These are phyloP conservation scores for Saccharomyces pastorianus DNA, from an alignment of 1,139 yeast genomes.

Conservation along the genomic window DNA sequence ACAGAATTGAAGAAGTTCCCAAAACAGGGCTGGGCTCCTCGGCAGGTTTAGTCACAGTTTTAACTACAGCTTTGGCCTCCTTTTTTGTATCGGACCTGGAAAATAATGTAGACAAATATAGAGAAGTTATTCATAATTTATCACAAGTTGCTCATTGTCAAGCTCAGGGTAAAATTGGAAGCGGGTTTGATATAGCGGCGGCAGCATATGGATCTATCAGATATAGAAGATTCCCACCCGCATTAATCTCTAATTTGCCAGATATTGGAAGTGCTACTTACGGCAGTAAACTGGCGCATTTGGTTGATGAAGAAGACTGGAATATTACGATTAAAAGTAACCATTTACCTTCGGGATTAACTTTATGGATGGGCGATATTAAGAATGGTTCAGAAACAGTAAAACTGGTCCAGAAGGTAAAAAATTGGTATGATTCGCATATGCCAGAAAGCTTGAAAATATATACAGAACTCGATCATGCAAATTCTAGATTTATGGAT, in stretches of 20 bases:
- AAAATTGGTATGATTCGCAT: conserved; percentile 54
- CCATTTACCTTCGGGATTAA: conserved; percentile 57
- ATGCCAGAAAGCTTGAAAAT: conserved; percentile 45
- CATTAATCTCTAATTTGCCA: conserved; percentile 39
- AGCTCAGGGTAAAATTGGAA: conserved; percentile 92
- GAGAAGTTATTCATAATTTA: conserved; percentile 58
- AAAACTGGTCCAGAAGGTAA: conserved; percentile 68
- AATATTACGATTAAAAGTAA: conserved; percentile 45
- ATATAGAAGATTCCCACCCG: conserved; percentile 64
- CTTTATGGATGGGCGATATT: conserved; percentile 86
- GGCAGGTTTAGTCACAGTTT: conserved; percentile 82
- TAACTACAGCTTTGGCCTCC: conserved; percentile 61
- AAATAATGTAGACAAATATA: conserved; percentile 15
- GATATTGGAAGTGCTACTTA: conserved; percentile 10
- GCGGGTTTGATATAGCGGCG: conserved; percentile 95
- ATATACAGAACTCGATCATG: conserved; percentile 48
- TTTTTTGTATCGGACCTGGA: conserved; percentile 36
- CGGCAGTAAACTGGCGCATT: conserved; percentile 29
- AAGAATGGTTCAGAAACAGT: conserved; percentile 92
- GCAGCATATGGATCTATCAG: conserved; percentile 87
- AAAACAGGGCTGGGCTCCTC: conserved; percentile 96
- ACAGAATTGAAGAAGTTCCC: conserved; percentile 61
- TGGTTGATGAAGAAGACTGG: conserved; percentile 52
- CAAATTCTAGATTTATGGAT: conserved; percentile 51
- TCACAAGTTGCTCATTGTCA: conserved; percentile 86